phyloP scores from a whole-genome alignment of 257 asterid genomes.

The Penstemon davidsonii region DNA sequence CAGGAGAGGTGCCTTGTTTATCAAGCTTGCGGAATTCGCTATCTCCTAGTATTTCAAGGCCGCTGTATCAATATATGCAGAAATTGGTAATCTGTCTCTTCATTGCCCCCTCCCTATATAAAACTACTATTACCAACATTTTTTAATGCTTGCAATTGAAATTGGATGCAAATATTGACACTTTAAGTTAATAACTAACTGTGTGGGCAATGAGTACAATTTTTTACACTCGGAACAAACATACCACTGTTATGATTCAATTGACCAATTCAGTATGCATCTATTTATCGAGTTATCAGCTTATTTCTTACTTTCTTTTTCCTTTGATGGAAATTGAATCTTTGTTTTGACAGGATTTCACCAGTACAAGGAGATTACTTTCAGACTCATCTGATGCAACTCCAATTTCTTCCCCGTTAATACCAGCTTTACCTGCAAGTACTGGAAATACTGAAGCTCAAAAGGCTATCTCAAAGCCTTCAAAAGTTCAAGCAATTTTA shows the following conservation, averaged over 20 bases:
- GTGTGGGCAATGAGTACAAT: no score
- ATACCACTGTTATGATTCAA: not conserved
- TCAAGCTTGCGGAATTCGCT: constrained; percentile 39
- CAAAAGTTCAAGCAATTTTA: constrained; percentile 77
- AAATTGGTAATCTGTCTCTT: constrained; percentile 46
- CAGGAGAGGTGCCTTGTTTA: constrained; percentile 54
- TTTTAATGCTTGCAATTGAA: constrained; percentile 11
- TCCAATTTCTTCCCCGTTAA: constrained; percentile 81
- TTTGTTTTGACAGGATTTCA: constrained; percentile 56
- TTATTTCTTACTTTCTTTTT: constrained; percentile 10
- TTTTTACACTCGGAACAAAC: not conserved
- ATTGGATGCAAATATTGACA: not conserved
- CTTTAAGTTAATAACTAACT: not conserved
- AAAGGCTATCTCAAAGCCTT: constrained; percentile 57
- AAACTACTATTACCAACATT: not conserved
- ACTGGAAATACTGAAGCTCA: constrained; percentile 65
- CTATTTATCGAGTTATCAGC: not conserved
- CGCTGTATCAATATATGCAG: constrained; percentile 52
- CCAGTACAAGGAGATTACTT: constrained; percentile 66
- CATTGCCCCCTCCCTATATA: not conserved
- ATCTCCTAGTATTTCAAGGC: constrained; percentile 48
- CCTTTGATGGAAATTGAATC: constrained; percentile 9
- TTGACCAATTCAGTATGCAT: constrained; percentile 13
- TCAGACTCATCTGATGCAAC: constrained; percentile 60
- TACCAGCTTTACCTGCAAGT: constrained; percentile 61